Base-by-base conservation (phyloP, 2,329 filamentous ascomycete genomes). In the Metarhizium sp. region DNA sequence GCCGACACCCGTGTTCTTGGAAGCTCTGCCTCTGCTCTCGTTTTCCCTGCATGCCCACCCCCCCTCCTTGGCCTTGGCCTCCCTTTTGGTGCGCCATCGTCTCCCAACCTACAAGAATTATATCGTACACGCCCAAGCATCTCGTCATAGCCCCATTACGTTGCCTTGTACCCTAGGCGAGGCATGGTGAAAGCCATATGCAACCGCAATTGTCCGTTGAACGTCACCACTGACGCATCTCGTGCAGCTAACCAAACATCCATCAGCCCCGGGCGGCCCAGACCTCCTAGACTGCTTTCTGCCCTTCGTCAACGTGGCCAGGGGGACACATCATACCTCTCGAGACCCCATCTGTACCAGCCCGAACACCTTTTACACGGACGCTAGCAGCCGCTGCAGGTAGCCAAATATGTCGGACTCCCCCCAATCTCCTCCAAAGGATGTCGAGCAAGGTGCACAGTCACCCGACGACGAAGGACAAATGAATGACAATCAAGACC, bases 381-480 rank as follows among this genome's bases (percentile, higher is more conserved):
- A 81, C 70, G 79, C 77, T 73, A 78, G 76, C 75, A 79, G 72
- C 79, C 80, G 79, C 79, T 82, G 79, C 80, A 82, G 77, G 77
- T 80, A 82, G 80, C 84, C 84, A 86, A 86, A 89, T 90, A 94
- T 96, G 92, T 95, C 92, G 80, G 88, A 82, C 75, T 82, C 81
- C 76, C 79, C 80, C 75, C 80, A 90, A 84, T 91, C 87, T 84
- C 90, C 91, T 80, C 86, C 89, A 70, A 94, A 95, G 82, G 90
- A 95, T 79, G 88, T 91, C 81, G 92, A 96, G 81, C 88, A 87
- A 81, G 86, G 84, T 83, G 87, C 83, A 83, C 89, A 90, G 80
- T 95, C 91, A 79, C 86, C 86, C 80, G 91, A 94, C 78, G 90
- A 95, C 79, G 90, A 94, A 80, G 86, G 86, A 80, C 87, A 87